Evolutionary conservation across 208 protist species (phyloP).

Genomic region (Leptomonas seymouri): DNA sequence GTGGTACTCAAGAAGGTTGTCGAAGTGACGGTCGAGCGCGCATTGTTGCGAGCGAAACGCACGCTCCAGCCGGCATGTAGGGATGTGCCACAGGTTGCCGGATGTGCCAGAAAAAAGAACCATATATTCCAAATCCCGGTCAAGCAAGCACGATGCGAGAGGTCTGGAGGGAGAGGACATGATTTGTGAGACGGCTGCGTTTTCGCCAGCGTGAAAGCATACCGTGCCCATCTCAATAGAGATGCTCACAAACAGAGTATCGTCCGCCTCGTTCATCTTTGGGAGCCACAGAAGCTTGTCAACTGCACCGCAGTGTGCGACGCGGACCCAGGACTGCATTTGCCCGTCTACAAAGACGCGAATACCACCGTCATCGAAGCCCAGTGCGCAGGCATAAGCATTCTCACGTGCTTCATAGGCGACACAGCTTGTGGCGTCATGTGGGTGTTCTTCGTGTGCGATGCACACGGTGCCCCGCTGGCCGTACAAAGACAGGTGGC

Average conservation of each 20-base stretch:
- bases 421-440: conserved; percentile 43
- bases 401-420: conserved; percentile 27
- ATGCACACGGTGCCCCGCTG: conserved; percentile 24
- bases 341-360: conserved; percentile 39
- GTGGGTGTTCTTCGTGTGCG: conserved; percentile 36
- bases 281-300: conserved; percentile 34
- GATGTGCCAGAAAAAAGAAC: conserved; percentile 47
- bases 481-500: conserved; percentile 28
- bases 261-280: conserved; percentile 36
- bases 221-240: conserved; percentile 64
- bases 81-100: conserved; percentile 84
- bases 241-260: conserved; percentile 63
- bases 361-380: conserved; percentile 50
- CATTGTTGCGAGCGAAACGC: conserved; percentile 31
- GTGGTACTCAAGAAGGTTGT: conserved; percentile 34
- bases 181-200: conserved; percentile 49
- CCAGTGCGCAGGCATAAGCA: conserved; percentile 34
- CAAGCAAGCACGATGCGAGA: conserved; percentile 61
- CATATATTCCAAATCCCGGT: conserved; percentile 57
- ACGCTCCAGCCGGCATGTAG: conserved; percentile 76
- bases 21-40: conserved; percentile 6
- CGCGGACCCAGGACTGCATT: conserved; percentile 24
- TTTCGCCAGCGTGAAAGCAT: conserved; percentile 57
- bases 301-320: conserved; percentile 47
- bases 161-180: conserved; percentile 65